These are phyloP conservation scores for Dipteronia sinensis DNA, from an alignment of 345 rosid genomes.

Conservation along the genomic window DNA sequence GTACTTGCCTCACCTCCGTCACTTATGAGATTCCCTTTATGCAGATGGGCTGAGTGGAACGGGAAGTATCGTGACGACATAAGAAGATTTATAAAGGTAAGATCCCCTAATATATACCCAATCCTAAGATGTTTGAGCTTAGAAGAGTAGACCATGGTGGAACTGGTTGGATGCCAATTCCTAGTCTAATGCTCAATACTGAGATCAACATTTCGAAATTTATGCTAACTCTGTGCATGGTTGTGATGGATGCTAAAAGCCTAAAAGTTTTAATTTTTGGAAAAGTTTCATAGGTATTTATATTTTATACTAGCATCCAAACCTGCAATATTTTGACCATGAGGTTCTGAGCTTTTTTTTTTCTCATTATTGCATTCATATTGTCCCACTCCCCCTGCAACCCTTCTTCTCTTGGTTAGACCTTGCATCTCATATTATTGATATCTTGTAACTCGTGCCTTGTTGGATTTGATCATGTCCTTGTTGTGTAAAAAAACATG, in stretches of 20 bases:
- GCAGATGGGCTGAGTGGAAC: conserved; percentile 99
- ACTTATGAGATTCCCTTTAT: conserved; percentile 18
- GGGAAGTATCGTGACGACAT: conserved; percentile 94
- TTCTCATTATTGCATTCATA: not conserved
- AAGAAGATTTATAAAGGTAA: conserved; percentile 83
- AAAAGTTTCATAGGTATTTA: not conserved
- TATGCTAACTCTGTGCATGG: not conserved
- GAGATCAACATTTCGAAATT: not conserved
- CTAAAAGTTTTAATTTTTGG: not conserved
- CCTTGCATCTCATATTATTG: not conserved
- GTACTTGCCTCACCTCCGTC: conserved; percentile 1
- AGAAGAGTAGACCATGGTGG: not conserved
- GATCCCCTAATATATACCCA: not conserved
- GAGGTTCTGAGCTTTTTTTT: conserved; percentile 1
- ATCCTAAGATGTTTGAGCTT: not conserved
- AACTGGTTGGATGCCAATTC: conserved; percentile 9
- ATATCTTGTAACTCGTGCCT: too few species aligned
- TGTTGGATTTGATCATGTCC: not conserved
- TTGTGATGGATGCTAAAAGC: not conserved
- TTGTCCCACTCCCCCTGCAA: not conserved
- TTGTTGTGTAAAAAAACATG: not conserved
- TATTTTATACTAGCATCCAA: not conserved
- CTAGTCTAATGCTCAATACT: not conserved
- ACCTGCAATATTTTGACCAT: not conserved
- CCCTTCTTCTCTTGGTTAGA: not conserved